Percentiles rank a stretch among this genome's conserved stretches.
Conservation (phyloP, 2,329 filamentous ascomycete species). For the Ceratocystis smalleyi region DNA sequence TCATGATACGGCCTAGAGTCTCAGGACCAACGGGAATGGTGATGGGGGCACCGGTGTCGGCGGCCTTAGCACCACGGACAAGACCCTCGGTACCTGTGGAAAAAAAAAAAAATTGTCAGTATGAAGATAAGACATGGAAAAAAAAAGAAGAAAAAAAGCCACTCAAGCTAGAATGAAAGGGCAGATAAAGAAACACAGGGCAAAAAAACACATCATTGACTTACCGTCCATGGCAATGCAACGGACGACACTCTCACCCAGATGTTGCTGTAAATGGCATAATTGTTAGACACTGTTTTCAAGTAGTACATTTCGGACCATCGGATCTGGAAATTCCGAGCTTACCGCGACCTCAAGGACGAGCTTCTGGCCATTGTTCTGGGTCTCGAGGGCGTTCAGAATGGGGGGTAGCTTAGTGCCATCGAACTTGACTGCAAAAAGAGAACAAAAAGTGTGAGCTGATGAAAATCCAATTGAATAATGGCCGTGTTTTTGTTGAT, state of each 20-base stretch:
- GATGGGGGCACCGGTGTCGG: conserved; percentile 88
- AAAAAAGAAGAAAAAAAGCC: neutral
- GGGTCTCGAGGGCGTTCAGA: conserved; percentile 87
- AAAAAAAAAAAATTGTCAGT: conserved; percentile 17
- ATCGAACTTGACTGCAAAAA: conserved; percentile 79
- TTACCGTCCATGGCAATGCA: conserved; percentile 99
- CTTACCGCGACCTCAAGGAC: conserved; percentile 90
- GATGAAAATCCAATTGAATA: conserved; percentile 11
- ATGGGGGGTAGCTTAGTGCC: conserved; percentile 84
- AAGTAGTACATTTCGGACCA: conserved; percentile 17
- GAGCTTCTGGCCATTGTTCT: conserved; percentile 86
- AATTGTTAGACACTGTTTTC: conserved; percentile 1
- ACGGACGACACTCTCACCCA: conserved; percentile 97
- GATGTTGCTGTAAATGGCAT: conserved; percentile 64
- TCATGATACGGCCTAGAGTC: conserved; percentile 98
- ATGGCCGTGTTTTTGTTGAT: neutral
- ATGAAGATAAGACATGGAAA: neutral
- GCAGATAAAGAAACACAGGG: too few relatives aligned
- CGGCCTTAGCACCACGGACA: conserved; percentile 71
- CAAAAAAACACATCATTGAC: conserved; percentile 22
- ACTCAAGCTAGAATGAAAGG: neutral
- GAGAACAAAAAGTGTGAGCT: conserved; percentile 16
- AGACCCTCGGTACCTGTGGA: conserved; percentile 97
- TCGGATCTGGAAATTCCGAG: conserved; percentile 15
- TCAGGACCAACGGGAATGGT: conserved; percentile 85